Conservation (phyloP, 2,329 filamentous ascomycete species). For the Thielaviopsis musarum region DNA sequence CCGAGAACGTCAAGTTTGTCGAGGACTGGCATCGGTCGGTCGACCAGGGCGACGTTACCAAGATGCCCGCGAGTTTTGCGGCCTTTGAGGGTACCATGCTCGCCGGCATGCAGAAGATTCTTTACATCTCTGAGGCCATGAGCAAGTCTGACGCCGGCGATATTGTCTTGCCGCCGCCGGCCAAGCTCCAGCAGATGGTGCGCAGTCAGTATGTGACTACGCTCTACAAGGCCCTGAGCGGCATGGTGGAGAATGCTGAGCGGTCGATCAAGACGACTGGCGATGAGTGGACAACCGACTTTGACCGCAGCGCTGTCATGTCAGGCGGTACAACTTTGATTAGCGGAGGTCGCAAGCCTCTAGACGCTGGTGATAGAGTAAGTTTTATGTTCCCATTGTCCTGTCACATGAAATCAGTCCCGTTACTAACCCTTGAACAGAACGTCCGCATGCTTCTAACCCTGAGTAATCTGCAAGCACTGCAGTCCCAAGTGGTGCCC, state of each 20-base stretch:
- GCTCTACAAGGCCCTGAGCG: conserved; percentile 82
- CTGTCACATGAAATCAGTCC: background rate
- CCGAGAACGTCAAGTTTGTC: conserved; percentile 77
- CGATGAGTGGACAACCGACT: conserved; percentile 39
- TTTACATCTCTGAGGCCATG: conserved; percentile 80
- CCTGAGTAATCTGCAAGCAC: conserved; percentile 73
- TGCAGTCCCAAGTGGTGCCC: conserved; percentile 69
- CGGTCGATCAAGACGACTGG: conserved; percentile 48
- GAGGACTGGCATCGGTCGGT: conserved; percentile 83
- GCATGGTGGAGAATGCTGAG: conserved; percentile 95
- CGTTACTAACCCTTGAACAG: conserved; percentile 24
- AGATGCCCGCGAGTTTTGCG: conserved; percentile 74
- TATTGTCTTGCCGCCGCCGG: conserved; percentile 69
- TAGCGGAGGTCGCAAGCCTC: conserved; percentile 24
- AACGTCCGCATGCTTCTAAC: conserved; percentile 89
- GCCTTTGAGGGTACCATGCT: conserved; percentile 73
- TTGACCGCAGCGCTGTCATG: conserved; percentile 17
- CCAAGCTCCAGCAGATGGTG: conserved; percentile 81
- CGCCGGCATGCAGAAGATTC: conserved; percentile 79
- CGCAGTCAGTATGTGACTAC: conserved; percentile 84
- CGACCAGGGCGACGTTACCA: conserved; percentile 73
- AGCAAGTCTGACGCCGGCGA: conserved; percentile 54
- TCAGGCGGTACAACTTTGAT: conserved; percentile 13
- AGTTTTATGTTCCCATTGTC: conserved; percentile 17
- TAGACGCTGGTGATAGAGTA: conserved; percentile 41